These are phyloP conservation scores for Henckelia pumila DNA, from an alignment of 257 asterid species.

Conservation along the genomic window DNA sequence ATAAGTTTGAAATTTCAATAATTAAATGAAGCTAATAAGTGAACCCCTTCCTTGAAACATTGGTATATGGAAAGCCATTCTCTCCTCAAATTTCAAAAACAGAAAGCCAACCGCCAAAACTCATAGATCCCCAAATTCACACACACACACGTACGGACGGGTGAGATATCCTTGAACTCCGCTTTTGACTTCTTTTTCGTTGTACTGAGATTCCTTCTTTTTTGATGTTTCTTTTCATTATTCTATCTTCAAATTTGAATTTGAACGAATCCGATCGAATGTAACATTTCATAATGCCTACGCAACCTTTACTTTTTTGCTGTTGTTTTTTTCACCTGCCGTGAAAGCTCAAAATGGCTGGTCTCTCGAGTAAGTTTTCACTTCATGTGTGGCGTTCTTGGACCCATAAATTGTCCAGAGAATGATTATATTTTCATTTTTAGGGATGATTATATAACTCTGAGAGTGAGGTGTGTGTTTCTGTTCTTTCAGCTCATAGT, in stretches of 20 bases:
- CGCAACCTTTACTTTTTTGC: conserved; percentile 20
- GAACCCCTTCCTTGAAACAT: too few species aligned
- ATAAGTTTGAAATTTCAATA: too few species aligned
- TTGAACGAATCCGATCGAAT: conserved; percentile 24
- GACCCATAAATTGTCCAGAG: background rate
- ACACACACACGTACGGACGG: conserved; percentile 29
- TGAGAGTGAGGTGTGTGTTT: background rate
- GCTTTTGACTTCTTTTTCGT: conserved; percentile 29
- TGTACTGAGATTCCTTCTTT: conserved; percentile 31
- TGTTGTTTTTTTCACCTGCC: conserved; percentile 17
- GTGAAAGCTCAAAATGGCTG: conserved; percentile 12
- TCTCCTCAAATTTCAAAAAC: conserved; percentile 43
- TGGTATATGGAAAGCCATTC: background rate
- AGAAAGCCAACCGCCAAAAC: conserved; percentile 56
- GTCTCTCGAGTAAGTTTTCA: conserved; percentile 21
- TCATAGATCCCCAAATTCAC: conserved; percentile 8
- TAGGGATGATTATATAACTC: background rate
- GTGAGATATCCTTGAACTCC: conserved; percentile 43
- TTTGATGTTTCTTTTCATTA: conserved; percentile 29
- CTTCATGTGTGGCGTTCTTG: background rate
- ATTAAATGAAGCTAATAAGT: too few species aligned
- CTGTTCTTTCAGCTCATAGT: background rate
- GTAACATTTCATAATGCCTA: conserved; percentile 3
- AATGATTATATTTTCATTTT: background rate
- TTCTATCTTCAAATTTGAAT: conserved; percentile 32